phyloP scores from a whole-genome alignment of 306 rosid species.

The Ormosia emarginata region DNA sequence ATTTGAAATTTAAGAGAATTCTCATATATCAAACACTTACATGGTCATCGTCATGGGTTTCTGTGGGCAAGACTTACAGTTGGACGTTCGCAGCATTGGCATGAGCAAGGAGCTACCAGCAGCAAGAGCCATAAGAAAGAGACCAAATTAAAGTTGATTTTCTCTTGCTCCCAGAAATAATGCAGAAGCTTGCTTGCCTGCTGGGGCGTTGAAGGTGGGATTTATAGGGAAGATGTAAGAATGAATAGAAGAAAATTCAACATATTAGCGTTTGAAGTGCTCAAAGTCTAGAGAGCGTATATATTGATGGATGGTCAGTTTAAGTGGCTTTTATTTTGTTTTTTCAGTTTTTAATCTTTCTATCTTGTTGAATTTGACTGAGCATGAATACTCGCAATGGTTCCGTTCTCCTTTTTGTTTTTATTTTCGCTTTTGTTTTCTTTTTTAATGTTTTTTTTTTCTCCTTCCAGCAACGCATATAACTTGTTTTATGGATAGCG shows the following conservation, averaged over 20 bases:
- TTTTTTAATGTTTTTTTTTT: too few relatives aligned
- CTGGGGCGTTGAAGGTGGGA: background rate
- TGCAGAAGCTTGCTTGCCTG: background rate
- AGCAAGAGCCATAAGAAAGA: background rate
- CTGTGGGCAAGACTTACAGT: background rate
- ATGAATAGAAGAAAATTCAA: background rate
- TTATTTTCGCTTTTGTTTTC: too few relatives aligned
- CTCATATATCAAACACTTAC: background rate
- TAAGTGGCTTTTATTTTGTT: too few relatives aligned
- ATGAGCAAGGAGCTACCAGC: background rate
- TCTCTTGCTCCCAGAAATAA: background rate
- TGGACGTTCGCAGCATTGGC: background rate
- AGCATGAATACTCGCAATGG: too few relatives aligned
- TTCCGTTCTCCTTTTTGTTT: too few relatives aligned
- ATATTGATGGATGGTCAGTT: too few relatives aligned
- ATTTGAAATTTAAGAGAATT: background rate
- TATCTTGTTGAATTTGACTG: too few relatives aligned
- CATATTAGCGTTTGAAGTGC: too few relatives aligned
- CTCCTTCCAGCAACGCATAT: too few relatives aligned
- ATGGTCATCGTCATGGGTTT: background rate
- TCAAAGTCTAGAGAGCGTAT: too few relatives aligned
- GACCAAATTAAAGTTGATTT: background rate
- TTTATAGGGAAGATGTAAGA: background rate
- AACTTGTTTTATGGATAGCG: too few relatives aligned
- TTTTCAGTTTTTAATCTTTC: too few relatives aligned